Base-by-base conservation (phyloP, 1,284 basidiomycete species). In the Boletellus deceptivus region DNA sequence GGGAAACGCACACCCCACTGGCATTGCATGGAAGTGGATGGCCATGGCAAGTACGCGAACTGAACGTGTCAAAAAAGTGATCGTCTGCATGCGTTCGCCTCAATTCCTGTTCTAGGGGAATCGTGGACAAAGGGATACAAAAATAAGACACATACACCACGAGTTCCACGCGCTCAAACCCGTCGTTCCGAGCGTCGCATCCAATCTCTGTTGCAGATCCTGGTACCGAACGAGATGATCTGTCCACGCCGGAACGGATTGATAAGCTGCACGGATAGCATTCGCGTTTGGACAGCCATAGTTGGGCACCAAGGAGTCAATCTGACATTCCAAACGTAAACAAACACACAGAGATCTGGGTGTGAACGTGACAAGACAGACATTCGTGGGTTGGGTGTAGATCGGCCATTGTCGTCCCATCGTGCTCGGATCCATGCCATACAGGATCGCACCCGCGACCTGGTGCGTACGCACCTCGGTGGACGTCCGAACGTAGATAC, bases 51-150 rank as follows among this genome's bases (percentile, higher is more conserved):
- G 76, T 78, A 45, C 77, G 64, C 7, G 77, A 76, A 13, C 69
- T 74, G 60, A 79, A 77, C 13, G 75, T 75, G 59, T 79, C 77
- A 58, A 80, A 79, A 55, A 65, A 74, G 50, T 73, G 71, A 38
- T 72, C 71, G 29, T 77, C 74, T 74, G 55, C 48, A 25, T 20
- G 13, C 13, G 11, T 31, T 38, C 25, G 13, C 10, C 35, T 44
- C 43, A 27, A 25, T 20, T 25, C 2, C 24, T 14, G 29, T 10
- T 10, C 3, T 20, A n/a, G 6, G 25, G 22, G 13, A 13, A 8
- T 25, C 25, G 25, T 25, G 25, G 8, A 25, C 25, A 25, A 25
- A 42, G 7, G 22, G 17, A 45, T 18, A 34, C 41, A 14, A 29
- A 17, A 48, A 14, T 18, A 3, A 31, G 11, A 25, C 6, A 59